Conservation (phyloP, 257 asterid species). For the Fraxinus anomala region DNA sequence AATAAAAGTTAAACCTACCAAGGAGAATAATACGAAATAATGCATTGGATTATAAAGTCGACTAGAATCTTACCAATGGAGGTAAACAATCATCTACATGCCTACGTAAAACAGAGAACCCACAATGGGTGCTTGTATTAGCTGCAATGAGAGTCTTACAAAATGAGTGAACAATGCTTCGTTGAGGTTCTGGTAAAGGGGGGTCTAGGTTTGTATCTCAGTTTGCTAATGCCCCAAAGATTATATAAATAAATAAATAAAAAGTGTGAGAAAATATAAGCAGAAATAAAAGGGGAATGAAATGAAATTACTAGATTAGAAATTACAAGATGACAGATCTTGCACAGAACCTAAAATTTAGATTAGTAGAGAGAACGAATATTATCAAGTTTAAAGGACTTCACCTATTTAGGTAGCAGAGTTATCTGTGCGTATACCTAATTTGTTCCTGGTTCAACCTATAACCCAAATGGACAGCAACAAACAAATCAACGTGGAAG, state of each 20-base stretch:
- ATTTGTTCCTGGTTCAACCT: constrained; percentile 94
- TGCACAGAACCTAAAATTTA: constrained; percentile 1
- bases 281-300: not conserved
- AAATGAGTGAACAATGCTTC: constrained; percentile 80
- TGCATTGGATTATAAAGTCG: not conserved
- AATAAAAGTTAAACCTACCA: constrained; percentile 17
- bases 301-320: not conserved
- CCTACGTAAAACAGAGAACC: constrained; percentile 93
- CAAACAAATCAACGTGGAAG: constrained; percentile 16
- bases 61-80: constrained; percentile 58
- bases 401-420: constrained; percentile 76
- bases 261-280: not conserved
- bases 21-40: constrained; percentile 14
- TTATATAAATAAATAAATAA: not conserved
- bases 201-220: constrained; percentile 77
- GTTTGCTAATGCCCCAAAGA: constrained; percentile 62
- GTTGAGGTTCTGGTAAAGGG: constrained; percentile 71
- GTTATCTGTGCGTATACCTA: constrained; percentile 94
- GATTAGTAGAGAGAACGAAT: constrained; percentile 20
- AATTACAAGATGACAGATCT: constrained; percentile 2
- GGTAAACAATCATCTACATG: constrained; percentile 99
- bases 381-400: constrained; percentile 25
- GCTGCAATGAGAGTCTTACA: constrained; percentile 97
- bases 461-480: constrained; percentile 29
- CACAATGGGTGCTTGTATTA: constrained; percentile 99